A percentile compares a stretch with the other conserved stretches of the same genome.
Conservation (phyloP, 1,284 basidiomycete species). For the Thecaphora thlaspeos region DNA sequence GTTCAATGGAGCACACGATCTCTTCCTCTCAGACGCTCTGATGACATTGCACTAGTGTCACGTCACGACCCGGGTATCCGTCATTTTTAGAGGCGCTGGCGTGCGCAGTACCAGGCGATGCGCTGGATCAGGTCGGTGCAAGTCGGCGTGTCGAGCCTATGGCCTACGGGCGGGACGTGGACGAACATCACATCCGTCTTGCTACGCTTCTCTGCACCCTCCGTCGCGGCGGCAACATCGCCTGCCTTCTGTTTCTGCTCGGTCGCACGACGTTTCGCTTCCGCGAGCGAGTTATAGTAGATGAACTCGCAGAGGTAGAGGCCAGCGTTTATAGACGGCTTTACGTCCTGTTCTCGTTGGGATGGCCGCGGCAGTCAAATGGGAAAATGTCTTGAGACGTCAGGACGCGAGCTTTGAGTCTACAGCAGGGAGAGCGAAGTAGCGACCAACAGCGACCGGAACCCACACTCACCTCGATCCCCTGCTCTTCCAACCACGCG, state of each 20-base stretch:
- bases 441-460: too few relatives aligned
- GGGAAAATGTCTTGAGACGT: too few relatives aligned
- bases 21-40: too few relatives aligned
- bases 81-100: too few relatives aligned
- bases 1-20: too few relatives aligned
- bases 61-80: too few relatives aligned
- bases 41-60: too few relatives aligned
- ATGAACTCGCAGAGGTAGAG: conserved; percentile 39
- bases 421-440: too few relatives aligned
- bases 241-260: neutral
- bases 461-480: conserved; percentile 2
- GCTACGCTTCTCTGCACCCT: too few relatives aligned
- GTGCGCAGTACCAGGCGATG: conserved; percentile 24
- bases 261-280: conserved; percentile 6
- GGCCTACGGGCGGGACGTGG: conserved; percentile 21
- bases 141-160: conserved; percentile 8
- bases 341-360: conserved; percentile 2
- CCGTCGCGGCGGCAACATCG: too few relatives aligned
- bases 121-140: conserved; percentile 12
- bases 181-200: conserved; percentile 20
- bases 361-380: too few relatives aligned
- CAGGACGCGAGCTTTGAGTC: too few relatives aligned
- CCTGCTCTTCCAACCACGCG: conserved; percentile 6
- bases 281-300: conserved; percentile 24
- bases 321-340: conserved; percentile 21